A percentile compares a stretch with the other conserved stretches of the same genome.
Conservation (phyloP, 129 eudicot species). For the Ambrosia trifida region DNA sequence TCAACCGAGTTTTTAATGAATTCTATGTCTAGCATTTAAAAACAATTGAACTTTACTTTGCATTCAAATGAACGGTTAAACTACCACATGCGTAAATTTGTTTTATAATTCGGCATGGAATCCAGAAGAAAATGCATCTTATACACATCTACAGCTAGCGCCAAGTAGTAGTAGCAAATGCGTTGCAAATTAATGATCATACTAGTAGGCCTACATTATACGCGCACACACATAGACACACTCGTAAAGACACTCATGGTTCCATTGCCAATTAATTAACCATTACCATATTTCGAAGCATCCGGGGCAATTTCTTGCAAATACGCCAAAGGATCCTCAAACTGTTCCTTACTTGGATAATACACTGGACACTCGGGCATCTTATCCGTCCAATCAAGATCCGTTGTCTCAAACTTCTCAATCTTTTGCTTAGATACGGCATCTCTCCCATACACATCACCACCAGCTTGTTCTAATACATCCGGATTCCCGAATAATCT, state of each 20-base stretch:
- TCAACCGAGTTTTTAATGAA: neutral
- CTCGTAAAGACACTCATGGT: neutral
- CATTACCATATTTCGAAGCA: slow-evolving; percentile 54
- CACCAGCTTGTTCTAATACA: slow-evolving; percentile 33
- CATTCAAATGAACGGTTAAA: neutral
- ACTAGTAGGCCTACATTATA: neutral
- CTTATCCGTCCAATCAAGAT: slow-evolving; percentile 39
- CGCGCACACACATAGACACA: neutral
- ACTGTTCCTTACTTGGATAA: slow-evolving; percentile 45
- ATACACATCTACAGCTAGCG: neutral
- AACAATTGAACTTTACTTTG: neutral
- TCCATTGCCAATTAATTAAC: neutral
- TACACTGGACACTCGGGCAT: slow-evolving; percentile 52
- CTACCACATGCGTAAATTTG: neutral
- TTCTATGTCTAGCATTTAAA: neutral
- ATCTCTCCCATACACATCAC: slow-evolving; percentile 38
- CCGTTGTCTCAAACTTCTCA: slow-evolving; percentile 21
- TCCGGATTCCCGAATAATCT: slow-evolving; percentile 42
- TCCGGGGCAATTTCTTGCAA: slow-evolving; percentile 46
- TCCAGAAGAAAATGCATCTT: neutral
- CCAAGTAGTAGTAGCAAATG: neutral
- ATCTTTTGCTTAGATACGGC: slow-evolving; percentile 36
- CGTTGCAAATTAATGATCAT: neutral
- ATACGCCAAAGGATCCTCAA: slow-evolving; percentile 53
- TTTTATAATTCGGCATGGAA: neutral